Evolutionary conservation across 345 rosid species (phyloP).

Genomic region (Kandelia obovata): DNA sequence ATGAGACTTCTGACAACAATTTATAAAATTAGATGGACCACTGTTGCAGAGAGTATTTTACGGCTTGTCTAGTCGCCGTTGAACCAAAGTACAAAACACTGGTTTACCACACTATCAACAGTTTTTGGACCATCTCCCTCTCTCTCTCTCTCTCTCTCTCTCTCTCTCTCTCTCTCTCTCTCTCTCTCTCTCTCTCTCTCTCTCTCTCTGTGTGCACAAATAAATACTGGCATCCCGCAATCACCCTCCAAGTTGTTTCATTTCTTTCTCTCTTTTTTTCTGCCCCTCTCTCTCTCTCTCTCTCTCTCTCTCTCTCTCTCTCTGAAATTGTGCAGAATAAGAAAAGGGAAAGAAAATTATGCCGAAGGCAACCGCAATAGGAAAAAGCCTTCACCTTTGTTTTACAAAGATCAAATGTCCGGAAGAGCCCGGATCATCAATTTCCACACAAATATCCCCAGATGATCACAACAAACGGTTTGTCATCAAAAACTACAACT

Average conservation of each 20-base stretch:
- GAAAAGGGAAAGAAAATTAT: conserved; percentile 9
- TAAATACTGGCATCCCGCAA: not conserved
- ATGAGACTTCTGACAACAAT: conserved; percentile 4
- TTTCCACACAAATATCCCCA: conserved; percentile 5
- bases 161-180: no score
- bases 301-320: no score
- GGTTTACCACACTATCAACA: conserved; percentile 1
- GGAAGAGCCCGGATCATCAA: conserved; percentile 8
- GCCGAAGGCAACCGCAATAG: conserved; percentile 23
- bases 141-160: no score
- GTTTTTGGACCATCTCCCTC: not conserved
- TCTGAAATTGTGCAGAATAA: not conserved
- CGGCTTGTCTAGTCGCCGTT: conserved; percentile 18
- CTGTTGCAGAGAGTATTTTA: not conserved
- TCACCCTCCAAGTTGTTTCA: no score
- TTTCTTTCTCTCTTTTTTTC: not conserved
- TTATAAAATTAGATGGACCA: conserved; percentile 21
- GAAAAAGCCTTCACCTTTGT: conserved; percentile 50
- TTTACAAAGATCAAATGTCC: conserved; percentile 44
- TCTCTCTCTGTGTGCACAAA: not conserved
- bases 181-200: no score
- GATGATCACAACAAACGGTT: conserved; percentile 13
- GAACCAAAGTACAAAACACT: not conserved
- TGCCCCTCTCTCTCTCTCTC: no score
- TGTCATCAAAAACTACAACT: conserved; percentile 40